Conservation (phyloP, 495 filamentous ascomycete genomes). For the Penicillium turbatum region DNA sequence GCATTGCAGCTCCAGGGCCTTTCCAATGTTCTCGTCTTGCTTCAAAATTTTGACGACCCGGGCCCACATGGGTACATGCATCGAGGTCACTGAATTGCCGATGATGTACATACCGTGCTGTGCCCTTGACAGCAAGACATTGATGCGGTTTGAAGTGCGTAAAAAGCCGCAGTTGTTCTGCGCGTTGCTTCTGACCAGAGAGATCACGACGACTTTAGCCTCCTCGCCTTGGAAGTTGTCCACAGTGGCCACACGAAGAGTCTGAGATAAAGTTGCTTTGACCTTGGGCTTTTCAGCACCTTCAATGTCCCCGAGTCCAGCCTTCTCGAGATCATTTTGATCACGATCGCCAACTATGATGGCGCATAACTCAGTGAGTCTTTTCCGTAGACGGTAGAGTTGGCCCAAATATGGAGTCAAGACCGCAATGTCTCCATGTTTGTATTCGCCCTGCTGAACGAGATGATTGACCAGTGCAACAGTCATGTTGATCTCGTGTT, state of each 20-base stretch:
- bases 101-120: slow-evolving; percentile 84
- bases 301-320: slow-evolving; percentile 38
- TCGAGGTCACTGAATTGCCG: slow-evolving; percentile 60
- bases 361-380: slow-evolving; percentile 49
- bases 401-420: slow-evolving; percentile 76
- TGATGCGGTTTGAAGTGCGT: slow-evolving; percentile 71
- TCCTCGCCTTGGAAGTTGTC: slow-evolving; percentile 87
- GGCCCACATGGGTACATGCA: slow-evolving; percentile 63
- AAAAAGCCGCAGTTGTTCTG: slow-evolving; percentile 66
- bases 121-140: slow-evolving; percentile 69
- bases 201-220: slow-evolving; percentile 77
- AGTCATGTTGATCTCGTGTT: slow-evolving; percentile 63
- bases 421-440: slow-evolving; percentile 66
- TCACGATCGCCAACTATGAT: slow-evolving; percentile 68
- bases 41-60: slow-evolving; percentile 56
- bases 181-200: slow-evolving; percentile 69
- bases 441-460: slow-evolving; percentile 65
- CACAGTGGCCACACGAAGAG: slow-evolving; percentile 70
- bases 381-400: slow-evolving; percentile 54
- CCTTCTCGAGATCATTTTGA: slow-evolving; percentile 52
- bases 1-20: slow-evolving; percentile 55
- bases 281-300: slow-evolving; percentile 7
- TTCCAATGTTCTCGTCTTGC: slow-evolving; percentile 48
- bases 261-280: slow-evolving; percentile 54
- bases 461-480: slow-evolving; percentile 66